phyloP scores from a whole-genome alignment of 352 stramenopile species.

The Achlya hypogyna region DNA sequence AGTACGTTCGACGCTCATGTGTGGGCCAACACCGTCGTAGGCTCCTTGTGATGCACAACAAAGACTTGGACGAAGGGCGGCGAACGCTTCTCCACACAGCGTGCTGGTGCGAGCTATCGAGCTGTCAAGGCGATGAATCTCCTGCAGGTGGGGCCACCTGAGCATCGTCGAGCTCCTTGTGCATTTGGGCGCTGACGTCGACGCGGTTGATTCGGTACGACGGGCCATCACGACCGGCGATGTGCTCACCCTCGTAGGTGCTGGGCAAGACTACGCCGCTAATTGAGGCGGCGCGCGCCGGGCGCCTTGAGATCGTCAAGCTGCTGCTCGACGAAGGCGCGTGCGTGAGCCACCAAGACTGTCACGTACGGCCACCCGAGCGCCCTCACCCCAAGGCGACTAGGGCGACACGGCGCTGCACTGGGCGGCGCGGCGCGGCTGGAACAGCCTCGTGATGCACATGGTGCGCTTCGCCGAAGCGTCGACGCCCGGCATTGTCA shows the following conservation, averaged over 20 bases:
- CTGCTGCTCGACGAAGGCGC: conserved; percentile 41
- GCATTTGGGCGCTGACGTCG: conserved; percentile 32
- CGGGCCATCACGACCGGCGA: not conserved
- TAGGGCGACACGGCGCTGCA: conserved; percentile 63
- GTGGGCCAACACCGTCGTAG: conserved; percentile 11
- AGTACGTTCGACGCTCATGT: conserved; percentile 7
- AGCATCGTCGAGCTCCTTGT: conserved; percentile 34
- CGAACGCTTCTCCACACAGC: conserved; percentile 56
- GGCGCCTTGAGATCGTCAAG: conserved; percentile 36
- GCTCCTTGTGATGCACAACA: conserved; percentile 35
- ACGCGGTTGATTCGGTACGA: conserved; percentile 45
- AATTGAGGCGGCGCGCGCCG: conserved; percentile 48
- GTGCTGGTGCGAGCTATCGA: conserved; percentile 31
- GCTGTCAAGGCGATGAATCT: not conserved
- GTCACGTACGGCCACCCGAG: conserved; percentile 24
- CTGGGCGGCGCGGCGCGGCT: conserved; percentile 44
- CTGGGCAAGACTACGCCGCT: conserved; percentile 44
- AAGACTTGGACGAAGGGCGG: conserved; percentile 36
- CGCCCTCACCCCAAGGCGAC: not conserved
- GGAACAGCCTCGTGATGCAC: conserved; percentile 39
- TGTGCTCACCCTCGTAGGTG: conserved; percentile 23
- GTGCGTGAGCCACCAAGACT: conserved; percentile 33
- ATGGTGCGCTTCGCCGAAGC: conserved; percentile 37
- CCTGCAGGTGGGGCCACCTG: conserved; percentile 29
- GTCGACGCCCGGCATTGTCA: conserved; percentile 22